Evolutionary conservation across 1,284 basidiomycete genomes (phyloP).

Genomic region (Ustilago crameri): DNA sequence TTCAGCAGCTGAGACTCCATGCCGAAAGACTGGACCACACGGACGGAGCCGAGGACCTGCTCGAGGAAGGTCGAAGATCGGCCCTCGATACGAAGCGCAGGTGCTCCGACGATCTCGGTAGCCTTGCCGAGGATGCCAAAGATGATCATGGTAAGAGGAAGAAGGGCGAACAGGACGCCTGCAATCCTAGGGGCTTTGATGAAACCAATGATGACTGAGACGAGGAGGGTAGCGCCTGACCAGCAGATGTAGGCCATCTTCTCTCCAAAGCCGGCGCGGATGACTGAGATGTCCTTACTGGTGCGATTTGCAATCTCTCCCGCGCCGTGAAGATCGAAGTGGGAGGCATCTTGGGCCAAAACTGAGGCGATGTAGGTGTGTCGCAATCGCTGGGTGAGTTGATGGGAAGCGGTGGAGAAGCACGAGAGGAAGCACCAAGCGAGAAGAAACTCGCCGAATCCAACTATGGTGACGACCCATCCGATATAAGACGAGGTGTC

Average conservation of each 20-base stretch:
- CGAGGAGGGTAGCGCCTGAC: conserved; percentile 64
- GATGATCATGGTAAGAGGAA: conserved; percentile 67
- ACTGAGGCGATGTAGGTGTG: conserved; percentile 69
- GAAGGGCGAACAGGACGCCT: conserved; percentile 69
- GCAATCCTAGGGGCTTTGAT: conserved; percentile 67
- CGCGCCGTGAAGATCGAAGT: conserved; percentile 69
- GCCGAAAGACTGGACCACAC: conserved; percentile 70
- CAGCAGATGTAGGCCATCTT: conserved; percentile 69
- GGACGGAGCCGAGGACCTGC: conserved; percentile 69
- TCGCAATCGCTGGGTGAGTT: conserved; percentile 67
- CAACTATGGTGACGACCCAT: conserved; percentile 68
- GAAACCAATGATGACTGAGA: conserved; percentile 68
- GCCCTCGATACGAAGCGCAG: conserved; percentile 67
- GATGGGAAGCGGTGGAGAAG: conserved; percentile 66
- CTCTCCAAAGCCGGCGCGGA: conserved; percentile 69
- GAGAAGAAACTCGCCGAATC: conserved; percentile 58
- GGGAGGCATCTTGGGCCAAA: conserved; percentile 69
- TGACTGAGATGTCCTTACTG: conserved; percentile 68
- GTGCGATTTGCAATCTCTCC: conserved; percentile 69
- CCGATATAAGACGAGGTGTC: conserved; percentile 57
- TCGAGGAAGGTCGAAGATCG: conserved; percentile 69
- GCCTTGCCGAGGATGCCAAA: conserved; percentile 65
- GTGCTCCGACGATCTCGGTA: conserved; percentile 61
- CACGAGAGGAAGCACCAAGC: conserved; percentile 63
- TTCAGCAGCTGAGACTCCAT: conserved; percentile 65